A percentile compares a stretch with the other conserved stretches of the same genome.
phyloP scores from a whole-genome alignment of 768 basidiomycete genomes.

The Phlegmacium glaucopus region DNA sequence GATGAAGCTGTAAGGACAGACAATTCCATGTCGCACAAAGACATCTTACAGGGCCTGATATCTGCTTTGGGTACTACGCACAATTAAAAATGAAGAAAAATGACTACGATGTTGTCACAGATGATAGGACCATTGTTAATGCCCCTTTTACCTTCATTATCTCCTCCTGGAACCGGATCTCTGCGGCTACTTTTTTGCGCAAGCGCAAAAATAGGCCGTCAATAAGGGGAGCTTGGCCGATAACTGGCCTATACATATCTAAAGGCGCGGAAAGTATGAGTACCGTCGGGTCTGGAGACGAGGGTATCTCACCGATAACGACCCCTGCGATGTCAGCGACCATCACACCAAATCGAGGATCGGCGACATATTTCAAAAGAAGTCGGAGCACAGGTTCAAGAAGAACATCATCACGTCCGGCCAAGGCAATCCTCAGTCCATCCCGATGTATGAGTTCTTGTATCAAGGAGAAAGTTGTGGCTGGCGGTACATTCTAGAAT shows the following conservation, averaged over 20 bases:
- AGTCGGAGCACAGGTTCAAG: constrained; percentile 89
- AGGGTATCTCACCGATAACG: constrained; percentile 67
- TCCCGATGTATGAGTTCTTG: constrained; percentile 93
- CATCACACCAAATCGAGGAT: constrained; percentile 91
- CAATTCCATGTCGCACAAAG: constrained; percentile 52
- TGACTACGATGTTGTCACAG: too few species aligned
- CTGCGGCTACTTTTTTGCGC: constrained; percentile 79
- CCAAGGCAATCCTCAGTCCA: constrained; percentile 79
- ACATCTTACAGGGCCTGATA: constrained; percentile 69
- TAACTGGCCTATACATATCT: constrained; percentile 90
- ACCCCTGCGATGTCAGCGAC: constrained; percentile 78
- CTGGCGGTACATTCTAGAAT: constrained; percentile 73
- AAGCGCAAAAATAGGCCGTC: constrained; percentile 82
- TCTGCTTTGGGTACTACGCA: constrained; percentile 42
- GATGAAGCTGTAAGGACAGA: constrained; percentile 33
- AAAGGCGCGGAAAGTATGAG: constrained; percentile 3
- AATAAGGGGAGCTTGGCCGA: constrained; percentile 93
- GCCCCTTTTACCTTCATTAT: constrained; percentile 80
- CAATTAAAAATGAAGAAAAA: constrained; percentile 2
- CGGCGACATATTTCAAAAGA: constrained; percentile 78
- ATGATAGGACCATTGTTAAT: constrained; percentile 82
- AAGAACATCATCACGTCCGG: constrained; percentile 90
- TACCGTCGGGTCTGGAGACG: too few species aligned
- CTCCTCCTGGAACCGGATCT: constrained; percentile 87
- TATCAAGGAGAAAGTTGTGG: constrained; percentile 85